A percentile compares a stretch with the other conserved stretches of the same genome.
These are phyloP conservation scores for Pinus taeda DNA, from an alignment of 75 land plant genomes.

Conservation along the genomic window DNA sequence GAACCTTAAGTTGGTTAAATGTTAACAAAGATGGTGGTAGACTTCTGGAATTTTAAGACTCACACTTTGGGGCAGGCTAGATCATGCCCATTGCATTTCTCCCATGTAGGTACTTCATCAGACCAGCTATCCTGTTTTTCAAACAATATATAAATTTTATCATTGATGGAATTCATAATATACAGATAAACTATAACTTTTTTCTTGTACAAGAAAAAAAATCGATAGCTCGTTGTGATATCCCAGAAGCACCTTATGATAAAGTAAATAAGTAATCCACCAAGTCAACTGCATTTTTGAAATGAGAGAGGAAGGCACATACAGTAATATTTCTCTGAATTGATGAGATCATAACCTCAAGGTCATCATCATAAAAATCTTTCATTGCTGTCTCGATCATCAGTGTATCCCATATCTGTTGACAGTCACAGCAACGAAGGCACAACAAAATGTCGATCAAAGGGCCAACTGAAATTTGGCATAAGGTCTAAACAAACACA, in stretches of 20 bases:
- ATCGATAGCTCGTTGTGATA: background rate
- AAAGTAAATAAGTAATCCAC: background rate
- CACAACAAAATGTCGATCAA: background rate
- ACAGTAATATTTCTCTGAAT: slow-evolving; percentile 50
- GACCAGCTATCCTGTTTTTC: slow-evolving; percentile 3
- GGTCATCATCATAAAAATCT: slow-evolving; percentile 22
- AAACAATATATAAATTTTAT: background rate
- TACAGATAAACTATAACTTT: background rate
- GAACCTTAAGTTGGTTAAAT: background rate
- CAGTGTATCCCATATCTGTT: slow-evolving; percentile 57
- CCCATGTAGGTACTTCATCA: background rate
- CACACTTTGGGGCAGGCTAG: slow-evolving; percentile 1
- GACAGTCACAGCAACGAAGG: background rate
- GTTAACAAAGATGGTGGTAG: background rate
- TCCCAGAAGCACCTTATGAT: background rate
- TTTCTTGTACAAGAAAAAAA: background rate
- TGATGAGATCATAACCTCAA: slow-evolving; percentile 28
- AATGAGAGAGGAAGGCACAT: slow-evolving; percentile 6
- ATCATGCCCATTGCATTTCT: background rate
- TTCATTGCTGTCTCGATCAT: slow-evolving; percentile 42
- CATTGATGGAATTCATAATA: background rate
- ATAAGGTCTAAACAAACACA: background rate
- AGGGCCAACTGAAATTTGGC: background rate
- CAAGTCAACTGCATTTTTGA: background rate
- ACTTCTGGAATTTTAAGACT: background rate